A percentile compares a stretch with the other conserved stretches of the same genome.
Conservation (phyloP, 352 stramenopile genomes). For the Globisporangium carolinianum region DNA sequence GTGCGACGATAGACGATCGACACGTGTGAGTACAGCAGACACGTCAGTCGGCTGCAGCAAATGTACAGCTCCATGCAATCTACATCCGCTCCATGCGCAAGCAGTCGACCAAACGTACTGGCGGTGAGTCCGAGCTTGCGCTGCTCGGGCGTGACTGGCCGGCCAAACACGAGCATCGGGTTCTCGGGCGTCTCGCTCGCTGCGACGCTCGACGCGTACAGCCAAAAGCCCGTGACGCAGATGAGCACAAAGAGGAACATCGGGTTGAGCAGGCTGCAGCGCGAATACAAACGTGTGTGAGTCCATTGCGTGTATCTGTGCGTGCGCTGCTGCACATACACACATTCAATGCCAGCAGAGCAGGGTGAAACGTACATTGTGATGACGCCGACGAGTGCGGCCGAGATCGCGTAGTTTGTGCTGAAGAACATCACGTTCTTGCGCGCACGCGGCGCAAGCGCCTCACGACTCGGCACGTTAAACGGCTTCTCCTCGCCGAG, state of each 20-base stretch:
- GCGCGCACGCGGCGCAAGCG: slow-evolving; percentile 48
- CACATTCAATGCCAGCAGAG: background rate
- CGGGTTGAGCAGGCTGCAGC: slow-evolving; percentile 62
- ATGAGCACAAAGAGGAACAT: slow-evolving; percentile 87
- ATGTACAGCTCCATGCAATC: no score
- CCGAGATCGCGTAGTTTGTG: slow-evolving; percentile 80
- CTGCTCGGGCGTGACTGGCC: slow-evolving; percentile 63
- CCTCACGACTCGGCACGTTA: slow-evolving; percentile 62
- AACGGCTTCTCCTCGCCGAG: slow-evolving; percentile 84
- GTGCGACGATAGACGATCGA: background rate
- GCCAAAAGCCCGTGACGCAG: slow-evolving; percentile 72
- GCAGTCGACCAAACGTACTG: slow-evolving; percentile 24
- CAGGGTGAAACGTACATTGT: slow-evolving; percentile 49
- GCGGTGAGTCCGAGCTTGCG: slow-evolving; percentile 74
- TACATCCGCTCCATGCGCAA: no score
- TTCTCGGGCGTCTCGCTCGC: slow-evolving; percentile 66
- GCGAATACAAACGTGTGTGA: no score
- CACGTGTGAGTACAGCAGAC: background rate
- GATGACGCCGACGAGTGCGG: slow-evolving; percentile 64
- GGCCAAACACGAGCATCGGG: slow-evolving; percentile 67
- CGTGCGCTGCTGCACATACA: background rate
- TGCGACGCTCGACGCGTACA: slow-evolving; percentile 67
- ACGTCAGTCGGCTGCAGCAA: no score
- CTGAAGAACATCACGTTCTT: slow-evolving; percentile 84
- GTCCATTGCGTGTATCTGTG: background rate